phyloP scores from a whole-genome alignment of 352 stramenopile genomes.

The Phytophthora tentaculata region DNA sequence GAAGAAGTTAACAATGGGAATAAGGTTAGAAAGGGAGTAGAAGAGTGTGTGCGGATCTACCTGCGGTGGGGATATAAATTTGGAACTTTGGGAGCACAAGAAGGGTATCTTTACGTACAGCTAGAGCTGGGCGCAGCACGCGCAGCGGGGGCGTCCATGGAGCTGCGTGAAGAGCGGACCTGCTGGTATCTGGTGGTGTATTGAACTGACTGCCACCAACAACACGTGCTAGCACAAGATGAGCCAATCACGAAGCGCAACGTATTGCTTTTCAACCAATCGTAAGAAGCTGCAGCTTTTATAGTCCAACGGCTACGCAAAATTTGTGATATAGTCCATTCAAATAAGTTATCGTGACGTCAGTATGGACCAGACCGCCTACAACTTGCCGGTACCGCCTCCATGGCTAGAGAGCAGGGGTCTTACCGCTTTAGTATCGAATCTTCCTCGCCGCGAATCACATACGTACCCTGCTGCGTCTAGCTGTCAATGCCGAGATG shows the following conservation, averaged over 20 bases:
- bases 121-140: slow-evolving; percentile 8
- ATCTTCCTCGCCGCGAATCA: slow-evolving; percentile 12
- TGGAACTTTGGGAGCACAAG: not conserved
- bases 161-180: slow-evolving; percentile 28
- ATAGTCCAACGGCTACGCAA: slow-evolving; percentile 5
- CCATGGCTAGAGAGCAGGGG: too few species aligned
- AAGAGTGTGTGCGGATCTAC: too few species aligned
- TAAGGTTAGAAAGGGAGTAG: slow-evolving; percentile 8
- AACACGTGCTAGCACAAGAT: not conserved
- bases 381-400: not conserved
- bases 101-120: slow-evolving; percentile 28
- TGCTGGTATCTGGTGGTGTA: not conserved
- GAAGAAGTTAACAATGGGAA: slow-evolving; percentile 9
- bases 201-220: slow-evolving; percentile 29
- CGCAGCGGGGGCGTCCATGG: slow-evolving; percentile 28
- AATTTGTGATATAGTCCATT: slow-evolving; percentile 23
- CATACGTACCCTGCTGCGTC: slow-evolving; percentile 3
- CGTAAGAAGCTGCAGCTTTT: slow-evolving; percentile 15
- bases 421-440: slow-evolving; percentile 11
- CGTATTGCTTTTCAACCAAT: slow-evolving; percentile 9
- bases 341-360: slow-evolving; percentile 40
- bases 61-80: too few species aligned
- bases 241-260: slow-evolving; percentile 6
- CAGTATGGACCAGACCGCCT: slow-evolving; percentile 4
- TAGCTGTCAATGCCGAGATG: slow-evolving; percentile 86